phyloP scores from a whole-genome alignment of 2,329 filamentous ascomycete species.

The Didymella lethalis region DNA sequence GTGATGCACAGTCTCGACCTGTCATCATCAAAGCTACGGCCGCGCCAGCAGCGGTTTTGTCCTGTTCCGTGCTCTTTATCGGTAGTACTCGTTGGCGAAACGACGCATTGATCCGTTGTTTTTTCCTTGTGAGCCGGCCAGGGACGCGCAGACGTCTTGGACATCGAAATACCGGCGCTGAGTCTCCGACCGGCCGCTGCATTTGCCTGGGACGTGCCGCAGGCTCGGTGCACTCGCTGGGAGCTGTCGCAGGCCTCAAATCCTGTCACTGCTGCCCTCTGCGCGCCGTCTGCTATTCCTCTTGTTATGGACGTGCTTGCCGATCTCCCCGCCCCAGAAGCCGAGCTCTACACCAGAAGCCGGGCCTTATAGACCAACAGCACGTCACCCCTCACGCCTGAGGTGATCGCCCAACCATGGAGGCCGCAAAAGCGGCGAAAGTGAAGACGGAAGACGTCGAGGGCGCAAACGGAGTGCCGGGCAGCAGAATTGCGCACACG shows the following conservation, averaged over 20 bases:
- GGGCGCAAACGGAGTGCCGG: constrained; percentile 42
- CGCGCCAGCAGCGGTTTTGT: constrained; percentile 22
- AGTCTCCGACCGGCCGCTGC: constrained; percentile 10
- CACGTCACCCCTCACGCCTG: constrained; percentile 17
- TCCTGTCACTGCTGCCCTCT: constrained; percentile 20
- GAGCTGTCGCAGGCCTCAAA: constrained; percentile 11
- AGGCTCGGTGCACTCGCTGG: constrained; percentile 15
- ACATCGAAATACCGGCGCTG: constrained; percentile 7
- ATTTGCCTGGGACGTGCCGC: constrained; percentile 32
- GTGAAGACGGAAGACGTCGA: constrained; percentile 35
- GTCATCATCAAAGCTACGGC: constrained; percentile 19
- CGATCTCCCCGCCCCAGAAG: constrained; percentile 27
- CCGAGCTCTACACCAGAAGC: constrained; percentile 21
- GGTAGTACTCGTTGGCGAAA: constrained; percentile 26
- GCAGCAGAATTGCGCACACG: constrained; percentile 75
- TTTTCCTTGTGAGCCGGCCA: constrained; percentile 11
- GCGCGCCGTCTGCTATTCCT: constrained; percentile 7
- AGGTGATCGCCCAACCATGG: constrained; percentile 30
- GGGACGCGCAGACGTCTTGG: constrained; percentile 16
- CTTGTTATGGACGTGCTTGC: constrained; percentile 34
- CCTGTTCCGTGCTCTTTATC: constrained; percentile 16
- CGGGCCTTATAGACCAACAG: constrained; percentile 18
- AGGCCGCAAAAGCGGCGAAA: constrained; percentile 32
- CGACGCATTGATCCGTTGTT: constrained; percentile 11
- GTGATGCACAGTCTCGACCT: constrained; percentile 18